Conservation (phyloP, 2,329 filamentous ascomycete genomes). For the Fusarium sp. region DNA sequence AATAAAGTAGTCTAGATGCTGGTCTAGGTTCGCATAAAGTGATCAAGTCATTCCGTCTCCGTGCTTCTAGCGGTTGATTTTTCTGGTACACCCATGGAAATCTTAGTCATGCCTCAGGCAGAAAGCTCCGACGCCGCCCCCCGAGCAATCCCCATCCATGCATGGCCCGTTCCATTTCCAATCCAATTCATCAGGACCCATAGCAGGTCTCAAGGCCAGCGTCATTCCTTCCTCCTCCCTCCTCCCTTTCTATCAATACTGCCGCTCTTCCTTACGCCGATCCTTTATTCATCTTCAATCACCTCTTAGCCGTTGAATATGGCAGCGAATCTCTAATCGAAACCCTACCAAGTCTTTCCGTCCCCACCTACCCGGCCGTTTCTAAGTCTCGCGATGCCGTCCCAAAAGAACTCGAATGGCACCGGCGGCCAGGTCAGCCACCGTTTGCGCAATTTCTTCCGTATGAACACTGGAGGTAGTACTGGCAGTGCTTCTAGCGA, state of each 20-base stretch:
- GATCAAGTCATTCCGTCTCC: neutral
- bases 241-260: constrained; percentile 29
- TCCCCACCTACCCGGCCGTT: constrained; percentile 19
- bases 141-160: constrained; percentile 35
- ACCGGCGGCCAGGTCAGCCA: constrained; percentile 71
- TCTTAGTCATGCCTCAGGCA: constrained; percentile 37
- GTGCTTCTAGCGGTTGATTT: neutral
- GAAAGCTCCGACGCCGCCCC: constrained; percentile 16
- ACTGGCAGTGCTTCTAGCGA: constrained; percentile 53
- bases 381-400: constrained; percentile 56
- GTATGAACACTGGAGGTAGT: constrained; percentile 65
- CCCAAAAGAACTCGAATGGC: constrained; percentile 64
- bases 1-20: neutral
- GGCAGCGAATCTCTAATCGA: constrained; percentile 53
- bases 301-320: constrained; percentile 48
- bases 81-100: neutral
- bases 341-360: constrained; percentile 32
- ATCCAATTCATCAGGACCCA: constrained; percentile 43
- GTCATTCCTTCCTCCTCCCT: constrained; percentile 35
- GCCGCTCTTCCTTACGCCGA: constrained; percentile 7
- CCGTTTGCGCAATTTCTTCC: constrained; percentile 77
- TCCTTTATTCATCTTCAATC: constrained; percentile 31
- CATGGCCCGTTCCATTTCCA: constrained; percentile 39
- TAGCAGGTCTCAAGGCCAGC: constrained; percentile 34
- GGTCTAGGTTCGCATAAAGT: neutral